These are phyloP conservation scores for Fusarium xyrophilum DNA, from an alignment of 2,329 filamentous ascomycete genomes.

Conservation along the genomic window DNA sequence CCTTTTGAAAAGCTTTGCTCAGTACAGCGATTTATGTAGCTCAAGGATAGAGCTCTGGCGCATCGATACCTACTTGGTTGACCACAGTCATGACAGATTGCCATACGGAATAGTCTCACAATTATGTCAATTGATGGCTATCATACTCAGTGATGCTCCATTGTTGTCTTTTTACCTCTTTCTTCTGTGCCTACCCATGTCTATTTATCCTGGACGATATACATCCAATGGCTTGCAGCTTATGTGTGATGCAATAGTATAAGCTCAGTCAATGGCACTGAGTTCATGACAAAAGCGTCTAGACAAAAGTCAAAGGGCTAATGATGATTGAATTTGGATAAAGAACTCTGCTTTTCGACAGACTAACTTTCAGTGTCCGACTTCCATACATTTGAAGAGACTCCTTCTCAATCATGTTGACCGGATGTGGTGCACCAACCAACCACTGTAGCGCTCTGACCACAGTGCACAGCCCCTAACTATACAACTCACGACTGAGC, in stretches of 20 bases:
- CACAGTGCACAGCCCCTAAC: conserved; percentile 34
- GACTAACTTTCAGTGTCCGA: too few relatives aligned
- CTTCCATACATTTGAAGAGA: too few relatives aligned
- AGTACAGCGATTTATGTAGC: fast-evolving
- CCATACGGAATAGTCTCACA: neutral
- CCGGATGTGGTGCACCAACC: neutral
- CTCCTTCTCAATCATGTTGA: neutral
- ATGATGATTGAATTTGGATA: neutral
- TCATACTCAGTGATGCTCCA: fast-evolving
- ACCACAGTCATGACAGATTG: neutral
- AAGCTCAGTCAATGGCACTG: neutral
- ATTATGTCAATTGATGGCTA: neutral
- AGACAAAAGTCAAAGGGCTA: too few relatives aligned
- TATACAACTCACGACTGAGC: conserved; percentile 1
- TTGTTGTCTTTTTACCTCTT: fast-evolving
- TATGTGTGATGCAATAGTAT: neutral
- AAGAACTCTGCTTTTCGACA: fast-evolving
- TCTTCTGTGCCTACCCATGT: neutral
- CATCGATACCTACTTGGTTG: neutral
- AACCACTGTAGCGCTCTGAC: neutral
- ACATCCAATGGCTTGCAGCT: neutral
- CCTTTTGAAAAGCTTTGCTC: neutral
- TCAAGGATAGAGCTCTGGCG: fast-evolving
- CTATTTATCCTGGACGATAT: neutral
- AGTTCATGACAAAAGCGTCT: neutral